Conservation (phyloP, 441 rosid genomes). For the Adansonia rubrostipa region DNA sequence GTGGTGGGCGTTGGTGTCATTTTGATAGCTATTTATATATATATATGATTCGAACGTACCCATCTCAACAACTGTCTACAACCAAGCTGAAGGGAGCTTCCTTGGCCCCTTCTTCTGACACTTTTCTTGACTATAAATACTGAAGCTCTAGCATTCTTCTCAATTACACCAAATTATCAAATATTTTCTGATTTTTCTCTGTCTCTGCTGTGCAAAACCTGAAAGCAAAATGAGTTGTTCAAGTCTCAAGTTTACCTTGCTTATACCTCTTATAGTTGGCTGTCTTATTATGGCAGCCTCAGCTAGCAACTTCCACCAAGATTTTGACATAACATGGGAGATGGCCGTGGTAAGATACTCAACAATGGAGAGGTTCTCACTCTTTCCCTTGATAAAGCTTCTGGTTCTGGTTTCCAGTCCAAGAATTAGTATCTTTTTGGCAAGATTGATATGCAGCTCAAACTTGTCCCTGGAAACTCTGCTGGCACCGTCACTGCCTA, state of each 20-base stretch:
- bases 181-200: too few species aligned
- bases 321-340: too few species aligned
- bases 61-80: constrained; percentile 14
- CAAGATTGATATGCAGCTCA: too few species aligned
- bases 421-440: constrained; percentile 37
- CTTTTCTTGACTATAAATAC: neutral
- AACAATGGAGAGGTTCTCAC: constrained; percentile 40
- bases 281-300: neutral
- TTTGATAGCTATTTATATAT: neutral
- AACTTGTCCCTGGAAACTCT: too few species aligned
- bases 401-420: constrained; percentile 38
- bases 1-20: neutral
- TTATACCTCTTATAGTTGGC: neutral
- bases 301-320: neutral
- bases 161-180: neutral
- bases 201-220: neutral
- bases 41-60: neutral
- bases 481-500: neutral
- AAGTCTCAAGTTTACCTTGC: neutral
- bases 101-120: neutral
- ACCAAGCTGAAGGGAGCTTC: neutral
- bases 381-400: constrained; percentile 51
- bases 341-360: too few species aligned
- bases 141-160: neutral
- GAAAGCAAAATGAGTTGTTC: neutral